Evolutionary conservation across 257 asterid genomes (phyloP).

Genomic region (Fraxinus americana): DNA sequence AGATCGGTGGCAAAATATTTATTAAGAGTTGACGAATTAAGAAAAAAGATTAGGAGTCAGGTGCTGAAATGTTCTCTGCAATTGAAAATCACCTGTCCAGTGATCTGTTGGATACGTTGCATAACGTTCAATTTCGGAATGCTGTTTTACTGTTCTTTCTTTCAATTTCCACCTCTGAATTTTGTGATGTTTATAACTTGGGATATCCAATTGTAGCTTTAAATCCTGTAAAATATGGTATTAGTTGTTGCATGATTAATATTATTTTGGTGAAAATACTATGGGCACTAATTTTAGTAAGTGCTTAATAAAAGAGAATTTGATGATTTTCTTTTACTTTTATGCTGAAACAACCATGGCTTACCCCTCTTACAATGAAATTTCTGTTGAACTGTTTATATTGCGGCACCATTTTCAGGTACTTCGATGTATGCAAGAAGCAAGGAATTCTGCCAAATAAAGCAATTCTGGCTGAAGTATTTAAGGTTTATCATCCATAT

Average conservation of each 20-base stretch:
- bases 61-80: not conserved
- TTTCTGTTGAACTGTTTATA: slow-evolving; percentile 10
- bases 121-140: not conserved
- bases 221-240: not conserved
- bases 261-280: not conserved
- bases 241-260: not conserved
- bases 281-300: not conserved
- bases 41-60: not conserved
- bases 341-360: slow-evolving; percentile 9
- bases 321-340: slow-evolving; percentile 5
- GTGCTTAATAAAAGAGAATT: not conserved
- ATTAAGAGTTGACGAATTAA: not conserved
- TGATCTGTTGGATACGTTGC: not conserved
- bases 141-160: not conserved
- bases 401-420: slow-evolving; percentile 51
- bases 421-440: slow-evolving; percentile 58
- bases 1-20: not conserved
- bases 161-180: not conserved
- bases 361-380: not conserved
- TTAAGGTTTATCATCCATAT: slow-evolving; percentile 53
- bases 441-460: slow-evolving; percentile 58
- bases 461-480: slow-evolving; percentile 57
- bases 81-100: not conserved
- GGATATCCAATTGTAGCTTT: not conserved
- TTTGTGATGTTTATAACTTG: not conserved